Conservation (phyloP, 345 rosid species). For the Citrus australasica region DNA sequence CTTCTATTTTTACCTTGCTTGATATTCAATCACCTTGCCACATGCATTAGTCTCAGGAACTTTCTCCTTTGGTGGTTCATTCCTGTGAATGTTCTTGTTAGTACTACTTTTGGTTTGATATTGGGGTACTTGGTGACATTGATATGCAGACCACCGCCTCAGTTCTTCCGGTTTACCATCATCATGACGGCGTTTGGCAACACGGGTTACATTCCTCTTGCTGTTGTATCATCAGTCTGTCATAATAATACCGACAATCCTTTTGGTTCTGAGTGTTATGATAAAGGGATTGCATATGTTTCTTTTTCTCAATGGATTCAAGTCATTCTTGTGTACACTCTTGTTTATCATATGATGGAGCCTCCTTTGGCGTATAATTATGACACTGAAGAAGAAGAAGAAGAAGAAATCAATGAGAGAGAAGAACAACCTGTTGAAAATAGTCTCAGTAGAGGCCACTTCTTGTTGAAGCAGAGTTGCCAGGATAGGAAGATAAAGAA, state of each 20-base stretch:
- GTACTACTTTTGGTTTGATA: constrained; percentile 30
- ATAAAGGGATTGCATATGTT: constrained; percentile 33
- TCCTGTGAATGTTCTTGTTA: constrained; percentile 34
- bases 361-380: constrained; percentile 25
- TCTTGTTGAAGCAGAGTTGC: constrained; percentile 42
- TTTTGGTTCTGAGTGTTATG: constrained; percentile 23
- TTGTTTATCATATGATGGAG: constrained; percentile 55
- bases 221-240: constrained; percentile 32
- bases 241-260: constrained; percentile 17
- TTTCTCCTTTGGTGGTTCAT: constrained; percentile 44
- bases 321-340: constrained; percentile 36
- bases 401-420: not conserved
- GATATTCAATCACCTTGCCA: constrained; percentile 37
- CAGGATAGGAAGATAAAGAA: constrained; percentile 28
- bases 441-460: constrained; percentile 23
- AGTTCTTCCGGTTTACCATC: constrained; percentile 39
- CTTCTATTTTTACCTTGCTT: constrained; percentile 38
- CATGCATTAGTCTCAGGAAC: constrained; percentile 15
- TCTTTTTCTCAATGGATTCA: constrained; percentile 45
- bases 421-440: constrained; percentile 1
- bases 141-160: constrained; percentile 32
- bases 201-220: constrained; percentile 32
- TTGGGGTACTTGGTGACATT: constrained; percentile 31
- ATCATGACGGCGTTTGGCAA: constrained; percentile 40
- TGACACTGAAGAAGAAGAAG: constrained; percentile 15